Evolutionary conservation across 202 grass and related monocot genomes (phyloP).

Genomic region (Setaria viridis): DNA sequence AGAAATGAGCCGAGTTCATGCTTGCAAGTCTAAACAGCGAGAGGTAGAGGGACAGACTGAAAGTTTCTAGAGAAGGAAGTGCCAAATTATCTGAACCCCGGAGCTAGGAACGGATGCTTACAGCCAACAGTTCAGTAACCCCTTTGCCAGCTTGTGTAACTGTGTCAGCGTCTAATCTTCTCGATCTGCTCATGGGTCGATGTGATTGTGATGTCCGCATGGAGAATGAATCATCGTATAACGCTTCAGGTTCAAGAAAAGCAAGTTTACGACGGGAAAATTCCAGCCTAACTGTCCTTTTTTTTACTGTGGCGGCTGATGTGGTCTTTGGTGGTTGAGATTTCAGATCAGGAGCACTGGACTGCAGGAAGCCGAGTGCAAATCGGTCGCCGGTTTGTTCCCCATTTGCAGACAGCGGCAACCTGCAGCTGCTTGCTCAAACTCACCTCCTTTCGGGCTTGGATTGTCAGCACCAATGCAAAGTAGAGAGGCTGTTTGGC

Average conservation of each 20-base stretch:
- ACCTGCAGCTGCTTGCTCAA: not conserved
- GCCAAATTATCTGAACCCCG: not conserved
- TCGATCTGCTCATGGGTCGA: not conserved
- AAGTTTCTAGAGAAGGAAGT: not conserved
- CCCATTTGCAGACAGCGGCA: conserved; percentile 26
- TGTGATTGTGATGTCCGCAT: not conserved
- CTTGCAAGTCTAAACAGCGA: not conserved
- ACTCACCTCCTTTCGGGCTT: not conserved
- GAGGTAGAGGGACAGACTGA: not conserved
- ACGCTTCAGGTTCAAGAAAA: conserved; percentile 16
- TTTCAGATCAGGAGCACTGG: conserved; percentile 20
- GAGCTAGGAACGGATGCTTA: not conserved
- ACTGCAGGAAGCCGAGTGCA: conserved; percentile 4
- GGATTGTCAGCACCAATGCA: conserved; percentile 15
- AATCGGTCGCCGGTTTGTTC: not conserved
- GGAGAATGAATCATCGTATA: not conserved
- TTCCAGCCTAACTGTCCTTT: not conserved
- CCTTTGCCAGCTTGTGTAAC: not conserved
- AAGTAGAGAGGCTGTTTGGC: conserved; percentile 7
- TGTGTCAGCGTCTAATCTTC: not conserved
- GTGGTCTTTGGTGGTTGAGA: not conserved
- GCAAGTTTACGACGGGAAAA: not conserved
- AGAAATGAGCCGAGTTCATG: not conserved
- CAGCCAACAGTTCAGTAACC: not conserved
- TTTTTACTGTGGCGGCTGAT: not conserved